Conservation (phyloP, 768 basidiomycete species). For the Naganishia vaughanmartiniae region DNA sequence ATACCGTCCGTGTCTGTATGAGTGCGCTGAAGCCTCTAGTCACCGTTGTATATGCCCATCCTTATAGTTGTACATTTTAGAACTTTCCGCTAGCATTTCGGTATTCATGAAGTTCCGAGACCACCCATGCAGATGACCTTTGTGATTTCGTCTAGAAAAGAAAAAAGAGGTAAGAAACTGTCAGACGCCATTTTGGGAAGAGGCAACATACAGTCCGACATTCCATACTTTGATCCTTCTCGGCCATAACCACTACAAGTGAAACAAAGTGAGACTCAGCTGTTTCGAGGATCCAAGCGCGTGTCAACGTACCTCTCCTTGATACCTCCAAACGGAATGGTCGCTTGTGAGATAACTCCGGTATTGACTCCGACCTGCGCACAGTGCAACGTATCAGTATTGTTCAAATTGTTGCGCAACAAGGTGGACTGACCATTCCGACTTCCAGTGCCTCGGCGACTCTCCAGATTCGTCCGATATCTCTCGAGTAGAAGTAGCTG, state of each 20-base stretch:
- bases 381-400: neutral
- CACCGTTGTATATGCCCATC: slow-evolving; percentile 9
- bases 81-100: neutral
- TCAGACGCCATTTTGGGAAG: neutral
- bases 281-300: neutral
- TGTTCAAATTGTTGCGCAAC: no score
- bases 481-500: slow-evolving; percentile 78
- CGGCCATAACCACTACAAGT: slow-evolving; percentile 62
- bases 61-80: neutral
- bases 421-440: slow-evolving; percentile 72
- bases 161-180: neutral
- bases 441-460: slow-evolving; percentile 93
- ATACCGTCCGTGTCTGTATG: slow-evolving; percentile 9
- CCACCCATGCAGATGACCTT: slow-evolving; percentile 33
- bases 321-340: slow-evolving; percentile 83
- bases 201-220: slow-evolving; percentile 62
- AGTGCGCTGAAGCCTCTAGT: neutral
- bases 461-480: slow-evolving; percentile 85
- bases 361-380: slow-evolving; percentile 46
- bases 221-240: slow-evolving; percentile 77
- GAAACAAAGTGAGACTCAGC: neutral
- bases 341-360: slow-evolving; percentile 60
- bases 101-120: slow-evolving; percentile 25
- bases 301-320: slow-evolving; percentile 54
- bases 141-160: slow-evolving; percentile 26